Percentiles rank a stretch among this genome's conserved stretches.
Conservation (phyloP, 345 rosid species). For the Odontarrhena argentea region DNA sequence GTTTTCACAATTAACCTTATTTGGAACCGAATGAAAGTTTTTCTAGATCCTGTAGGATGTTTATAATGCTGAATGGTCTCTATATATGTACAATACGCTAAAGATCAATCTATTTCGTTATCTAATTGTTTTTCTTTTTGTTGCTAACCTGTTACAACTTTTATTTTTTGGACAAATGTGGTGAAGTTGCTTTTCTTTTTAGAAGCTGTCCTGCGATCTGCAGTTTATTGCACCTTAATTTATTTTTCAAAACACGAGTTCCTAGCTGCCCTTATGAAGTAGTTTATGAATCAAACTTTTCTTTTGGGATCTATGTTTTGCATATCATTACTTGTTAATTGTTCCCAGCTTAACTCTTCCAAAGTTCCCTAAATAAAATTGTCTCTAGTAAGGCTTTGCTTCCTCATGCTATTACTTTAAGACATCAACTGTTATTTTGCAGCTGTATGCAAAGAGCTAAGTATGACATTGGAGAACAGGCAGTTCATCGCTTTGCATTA, state of each 20-base stretch:
- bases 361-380: conserved; percentile 12
- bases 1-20: conserved; percentile 19
- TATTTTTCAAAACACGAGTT: conserved; percentile 7
- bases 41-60: conserved; percentile 4
- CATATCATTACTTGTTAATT: conserved; percentile 18
- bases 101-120: conserved; percentile 9
- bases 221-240: not conserved
- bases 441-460: conserved; percentile 96
- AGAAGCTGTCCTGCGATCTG: conserved; percentile 20
- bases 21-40: conserved; percentile 11
- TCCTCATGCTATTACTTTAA: conserved; percentile 9
- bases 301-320: conserved; percentile 8
- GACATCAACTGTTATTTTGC: conserved; percentile 41
- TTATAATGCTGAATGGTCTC: conserved; percentile 10
- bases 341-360: conserved; percentile 13
- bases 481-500: conserved; percentile 84
- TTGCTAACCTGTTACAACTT: not conserved
- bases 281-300: conserved; percentile 5
- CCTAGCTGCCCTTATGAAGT: conserved; percentile 10
- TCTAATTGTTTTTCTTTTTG: not conserved
- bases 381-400: conserved; percentile 6
- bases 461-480: conserved; percentile 95
- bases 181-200: conserved; percentile 12
- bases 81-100: not conserved
- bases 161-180: conserved; percentile 15